Base-by-base conservation (phyloP, 306 rosid genomes). In the Rosa multiflora region DNA sequence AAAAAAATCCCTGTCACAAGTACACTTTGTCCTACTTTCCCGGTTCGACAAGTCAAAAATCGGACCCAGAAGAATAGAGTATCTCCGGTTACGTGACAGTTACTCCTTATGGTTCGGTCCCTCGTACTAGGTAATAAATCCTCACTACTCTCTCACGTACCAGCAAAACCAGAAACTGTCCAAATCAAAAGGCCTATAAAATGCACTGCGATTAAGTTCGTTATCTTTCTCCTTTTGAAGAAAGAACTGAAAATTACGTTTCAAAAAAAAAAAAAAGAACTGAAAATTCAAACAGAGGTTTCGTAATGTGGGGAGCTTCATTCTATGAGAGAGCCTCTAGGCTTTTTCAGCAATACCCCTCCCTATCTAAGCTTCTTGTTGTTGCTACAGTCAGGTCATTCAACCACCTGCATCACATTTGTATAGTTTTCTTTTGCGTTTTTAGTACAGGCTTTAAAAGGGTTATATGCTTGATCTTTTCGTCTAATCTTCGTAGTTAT, bases 381-480 rank as follows among this genome's bases (percentile, higher is more conserved):
- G 76, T 91, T 68, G 80, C 88, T 87, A 74, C 92, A 39, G 76
- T 86, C 70, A 85, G 93, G 93, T 89, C 29, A 44, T 64, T 20
- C 1, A 9, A 4, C 17, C 13, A 83, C 37, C 52, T 43, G 52
- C 5, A 37, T 55, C 13, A 17, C 7, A 35, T 46, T 15, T n/a
- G 55, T 51, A 15, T 32, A 73, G 42, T 23, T 23, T 29, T 20
- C 62, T 10, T 56, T n/a, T 56, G 63, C 4, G 11, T 20, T 56
- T 8, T 7, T 10, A 8, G 5, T 20, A 55, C 61, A 55, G 6
- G 62, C 4, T 56, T n/a, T n/a, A 56, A n/a, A 10, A 10, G 63
- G 63, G 26, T 56, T n/a, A 21, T n/a, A 8, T n/a, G 62, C 62
- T 20, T 55, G 62, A 55, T 53, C 61, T 18, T 55, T 17, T 55